These are phyloP conservation scores for Diaporthe citriasiana DNA, from an alignment of 2,329 filamentous ascomycete genomes.

Conservation along the genomic window DNA sequence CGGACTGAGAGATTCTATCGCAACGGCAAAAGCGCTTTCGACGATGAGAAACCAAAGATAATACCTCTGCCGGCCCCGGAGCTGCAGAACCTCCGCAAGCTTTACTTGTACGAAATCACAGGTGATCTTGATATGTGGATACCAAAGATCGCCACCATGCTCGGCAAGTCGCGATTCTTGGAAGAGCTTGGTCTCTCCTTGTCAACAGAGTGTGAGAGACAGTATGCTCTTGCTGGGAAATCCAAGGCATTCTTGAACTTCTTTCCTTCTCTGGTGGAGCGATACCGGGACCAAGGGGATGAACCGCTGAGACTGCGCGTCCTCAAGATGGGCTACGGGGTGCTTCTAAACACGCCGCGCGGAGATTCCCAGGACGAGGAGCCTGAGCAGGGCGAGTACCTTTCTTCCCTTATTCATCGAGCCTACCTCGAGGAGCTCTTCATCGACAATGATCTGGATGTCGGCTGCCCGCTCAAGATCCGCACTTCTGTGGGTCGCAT, in stretches of 20 bases:
- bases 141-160: constrained; percentile 29
- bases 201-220: constrained; percentile 35
- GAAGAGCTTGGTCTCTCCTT: constrained; percentile 35
- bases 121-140: constrained; percentile 34
- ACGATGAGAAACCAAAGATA: constrained; percentile 8
- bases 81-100: constrained; percentile 36
- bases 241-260: constrained; percentile 26
- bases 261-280: constrained; percentile 18
- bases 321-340: constrained; percentile 39
- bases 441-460: constrained; percentile 36
- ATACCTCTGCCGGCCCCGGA: constrained; percentile 25
- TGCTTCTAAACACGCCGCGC: constrained; percentile 24
- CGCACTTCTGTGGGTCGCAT: constrained; percentile 17
- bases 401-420: constrained; percentile 18
- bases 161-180: constrained; percentile 20
- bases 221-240: constrained; percentile 6
- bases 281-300: constrained; percentile 26
- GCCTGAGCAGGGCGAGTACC: constrained; percentile 9
- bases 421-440: constrained; percentile 31
- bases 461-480: constrained; percentile 30
- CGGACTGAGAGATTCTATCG: constrained; percentile 26
- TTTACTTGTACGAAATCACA: constrained; percentile 35
- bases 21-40: not conserved
- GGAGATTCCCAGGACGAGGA: not conserved
- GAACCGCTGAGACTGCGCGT: constrained; percentile 26